phyloP scores from a whole-genome alignment of 805 yeast species.

The Grigorovia jiainica region DNA sequence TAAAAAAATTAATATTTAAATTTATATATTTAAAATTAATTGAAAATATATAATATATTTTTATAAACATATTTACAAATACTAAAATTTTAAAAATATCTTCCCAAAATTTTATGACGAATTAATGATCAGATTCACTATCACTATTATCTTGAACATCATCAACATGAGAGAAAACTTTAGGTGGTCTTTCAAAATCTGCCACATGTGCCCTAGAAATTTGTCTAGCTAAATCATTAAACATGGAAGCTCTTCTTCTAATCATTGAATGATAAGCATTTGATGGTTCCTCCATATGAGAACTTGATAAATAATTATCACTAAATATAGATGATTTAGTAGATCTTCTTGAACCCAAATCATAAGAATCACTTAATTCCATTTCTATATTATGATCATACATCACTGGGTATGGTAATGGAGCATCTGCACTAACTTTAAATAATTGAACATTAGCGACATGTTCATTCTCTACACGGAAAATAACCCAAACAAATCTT shows the following conservation, averaged over 20 bases:
- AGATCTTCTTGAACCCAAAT: neutral
- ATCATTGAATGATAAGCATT: conserved; percentile 16
- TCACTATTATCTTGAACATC: conserved; percentile 5
- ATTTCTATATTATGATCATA: conserved; percentile 1
- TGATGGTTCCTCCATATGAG: conserved; percentile 12
- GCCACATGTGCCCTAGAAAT: conserved; percentile 72
- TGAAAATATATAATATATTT: neutral
- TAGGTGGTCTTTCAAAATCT: conserved; percentile 63
- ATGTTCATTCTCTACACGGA: conserved; percentile 95
- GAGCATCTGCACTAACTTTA: conserved; percentile 80
- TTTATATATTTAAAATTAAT: neutral
- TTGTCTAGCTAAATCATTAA: conserved; percentile 30
- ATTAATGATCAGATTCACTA: conserved; percentile 12
- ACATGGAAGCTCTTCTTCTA: conserved; percentile 19
- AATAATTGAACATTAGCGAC: conserved; percentile 78
- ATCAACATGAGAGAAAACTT: neutral
- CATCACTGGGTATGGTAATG: conserved; percentile 59
- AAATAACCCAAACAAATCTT: conserved; percentile 80
- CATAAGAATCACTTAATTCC: neutral
- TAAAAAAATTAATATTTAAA: neutral
- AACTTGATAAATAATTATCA: neutral
- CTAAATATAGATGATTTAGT: neutral
- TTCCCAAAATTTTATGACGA: neutral
- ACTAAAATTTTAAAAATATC: too few species aligned
- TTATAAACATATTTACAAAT: conserved; percentile 3